Conservation (phyloP, 108 stramenopile species). For the Bacterosira constricta region DNA sequence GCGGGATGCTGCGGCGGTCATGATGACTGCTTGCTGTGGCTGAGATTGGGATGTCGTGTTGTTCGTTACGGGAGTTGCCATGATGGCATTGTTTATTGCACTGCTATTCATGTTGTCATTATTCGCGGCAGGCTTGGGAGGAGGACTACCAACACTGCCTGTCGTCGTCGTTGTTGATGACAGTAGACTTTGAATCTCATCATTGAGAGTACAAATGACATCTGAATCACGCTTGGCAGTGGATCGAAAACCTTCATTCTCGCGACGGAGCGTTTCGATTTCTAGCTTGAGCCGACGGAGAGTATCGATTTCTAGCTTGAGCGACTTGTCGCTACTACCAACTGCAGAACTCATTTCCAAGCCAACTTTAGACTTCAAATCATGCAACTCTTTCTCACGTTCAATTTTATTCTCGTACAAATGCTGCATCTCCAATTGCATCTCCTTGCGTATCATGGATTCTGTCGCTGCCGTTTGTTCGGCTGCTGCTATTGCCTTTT, state of each 20-base stretch:
- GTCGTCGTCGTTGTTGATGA: background rate
- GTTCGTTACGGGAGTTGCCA: no score
- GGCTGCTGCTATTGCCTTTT: background rate
- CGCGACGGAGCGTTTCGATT: no score
- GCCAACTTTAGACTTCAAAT: background rate
- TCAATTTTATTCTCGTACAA: conserved; percentile 4
- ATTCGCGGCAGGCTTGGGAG: no score
- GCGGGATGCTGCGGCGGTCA: background rate
- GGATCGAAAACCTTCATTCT: conserved; percentile 17
- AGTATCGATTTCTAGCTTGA: conserved; percentile 19
- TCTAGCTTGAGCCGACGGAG: no score
- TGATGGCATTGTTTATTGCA: no score
- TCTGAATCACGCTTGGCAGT: background rate
- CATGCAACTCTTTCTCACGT: background rate
- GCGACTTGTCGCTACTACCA: background rate
- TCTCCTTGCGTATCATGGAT: background rate
- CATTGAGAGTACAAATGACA: background rate
- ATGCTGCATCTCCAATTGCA: conserved; percentile 3
- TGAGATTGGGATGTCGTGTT: no score
- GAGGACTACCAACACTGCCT: no score
- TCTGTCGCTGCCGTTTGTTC: background rate
- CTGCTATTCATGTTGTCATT: no score
- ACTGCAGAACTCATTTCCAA: background rate
- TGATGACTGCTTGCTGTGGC: no score
- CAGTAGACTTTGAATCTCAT: conserved; percentile 11